Conservation (phyloP, 73 alveolate genomes). For the Uronychia setigera region DNA sequence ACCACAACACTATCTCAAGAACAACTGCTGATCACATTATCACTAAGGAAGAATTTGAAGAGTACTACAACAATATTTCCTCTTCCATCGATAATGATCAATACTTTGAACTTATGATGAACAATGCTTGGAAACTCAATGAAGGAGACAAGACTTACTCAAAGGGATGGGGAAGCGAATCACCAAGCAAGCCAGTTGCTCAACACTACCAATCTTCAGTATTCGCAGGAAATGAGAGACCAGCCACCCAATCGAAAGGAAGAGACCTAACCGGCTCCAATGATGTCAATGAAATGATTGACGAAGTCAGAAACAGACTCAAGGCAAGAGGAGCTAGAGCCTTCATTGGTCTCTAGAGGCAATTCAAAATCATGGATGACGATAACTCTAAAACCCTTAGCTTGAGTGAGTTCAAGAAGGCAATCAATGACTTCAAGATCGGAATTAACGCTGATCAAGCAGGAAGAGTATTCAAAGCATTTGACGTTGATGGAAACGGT, state of each 20-base stretch:
- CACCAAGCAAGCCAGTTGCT: constrained; percentile 7
- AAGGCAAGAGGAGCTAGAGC: constrained; percentile 85
- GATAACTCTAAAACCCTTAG: constrained; percentile 80
- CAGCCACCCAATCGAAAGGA: not conserved
- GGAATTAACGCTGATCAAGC: constrained; percentile 55
- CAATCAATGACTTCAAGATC: constrained; percentile 75
- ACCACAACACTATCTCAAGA: constrained; percentile 63
- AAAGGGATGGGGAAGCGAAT: constrained; percentile 46
- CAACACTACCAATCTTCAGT: not conserved
- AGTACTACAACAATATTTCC: constrained; percentile 83
- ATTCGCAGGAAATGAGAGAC: constrained; percentile 21
- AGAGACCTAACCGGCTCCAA: not conserved
- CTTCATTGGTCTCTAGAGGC: constrained; percentile 82
- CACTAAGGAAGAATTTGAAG: constrained; percentile 69
- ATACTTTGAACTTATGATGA: constrained; percentile 83
- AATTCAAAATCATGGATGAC: constrained; percentile 90
- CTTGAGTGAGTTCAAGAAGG: constrained; percentile 82
- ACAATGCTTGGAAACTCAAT: constrained; percentile 78
- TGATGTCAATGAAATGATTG: constrained; percentile 19
- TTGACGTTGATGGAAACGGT: constrained; percentile 80
- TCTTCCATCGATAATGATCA: constrained; percentile 73
- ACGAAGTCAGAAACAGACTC: constrained; percentile 70
- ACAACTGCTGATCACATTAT: constrained; percentile 66
- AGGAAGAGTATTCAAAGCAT: constrained; percentile 63
- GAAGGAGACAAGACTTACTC: constrained; percentile 47